Base-by-base conservation (phyloP, 73 alveolate genomes). In the Uronychia binucleata region DNA sequence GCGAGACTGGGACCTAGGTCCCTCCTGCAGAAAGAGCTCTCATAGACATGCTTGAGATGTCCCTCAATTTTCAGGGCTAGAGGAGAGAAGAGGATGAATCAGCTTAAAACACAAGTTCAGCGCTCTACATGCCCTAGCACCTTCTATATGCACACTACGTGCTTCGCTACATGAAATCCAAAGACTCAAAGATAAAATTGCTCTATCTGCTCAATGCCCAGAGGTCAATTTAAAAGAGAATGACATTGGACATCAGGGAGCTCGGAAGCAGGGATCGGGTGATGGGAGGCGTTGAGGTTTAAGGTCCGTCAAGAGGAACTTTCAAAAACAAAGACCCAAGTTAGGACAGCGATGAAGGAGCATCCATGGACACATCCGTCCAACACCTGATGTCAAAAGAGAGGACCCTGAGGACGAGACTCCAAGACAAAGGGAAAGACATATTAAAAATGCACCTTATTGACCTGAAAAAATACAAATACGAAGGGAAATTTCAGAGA, bases 221-320 rank as follows among this genome's bases (percentile, higher is more conserved):
- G 81, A 88, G 94, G 58, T 77, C 91, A 26, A 59, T 88, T 78
- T 76, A 88, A 83, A 88, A 85, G 58, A 35, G 94, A 77, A 1
- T 83, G 46, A 33, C 86, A 67, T 79, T 88, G 26, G 94, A 88
- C 33, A 11, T 88, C n/a, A 77, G 89, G 33, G 94, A 88, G 34
- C 34, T 88, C 60, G 78, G 84, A 27, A 83, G 91, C 14, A 88
- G 94, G 83, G 94, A 88, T 28, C 83, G 88, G 59, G 74, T 88
- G 14, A 27, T 83, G 11, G 94, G 94, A 1, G 94, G n/a, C n/a
- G n/a, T n/a, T n/a, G n/a, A n/a, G n/a, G n/a, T n/a, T n/a, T 34
- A 59, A 34, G 57, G 67, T 11, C 67, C 19, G 67, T 5, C 5
- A 46, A 46, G 67, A 46, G n/a, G 67, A 46, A 46, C n/a, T n/a